Base-by-base conservation (phyloP, 352 stramenopile species). In the Globisporangium okanoganense region DNA sequence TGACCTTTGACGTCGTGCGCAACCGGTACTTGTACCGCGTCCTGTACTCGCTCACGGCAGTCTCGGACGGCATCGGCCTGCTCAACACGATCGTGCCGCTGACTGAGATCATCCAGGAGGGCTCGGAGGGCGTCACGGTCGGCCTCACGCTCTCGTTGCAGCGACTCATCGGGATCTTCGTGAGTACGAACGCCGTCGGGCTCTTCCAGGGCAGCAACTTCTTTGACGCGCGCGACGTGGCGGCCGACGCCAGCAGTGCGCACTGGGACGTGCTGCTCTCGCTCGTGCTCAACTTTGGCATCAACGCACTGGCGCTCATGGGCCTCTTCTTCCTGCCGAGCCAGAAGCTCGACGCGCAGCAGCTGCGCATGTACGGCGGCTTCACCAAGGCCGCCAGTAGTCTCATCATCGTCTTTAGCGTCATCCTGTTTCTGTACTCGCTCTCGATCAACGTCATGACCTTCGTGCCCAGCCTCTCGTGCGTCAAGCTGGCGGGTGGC, bases 311-410 rank as follows among this genome's bases (percentile, higher is more conserved):
- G 9, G 55, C 55, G 24, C 35, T 56, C 14, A 49, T 75, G 22
- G 72, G 69, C 0, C 52, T 79, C 6, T 62, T 76, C 36, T 67
- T 76, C 57, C 58, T 79, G 27, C 62, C 62, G 16, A 67, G 62
- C 55, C 82, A 91, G 61, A 91, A 91, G 64, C 72, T 88, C 1
- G 82, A 89, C 43, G 76, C 79, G 14, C 79, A 91, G 68, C 79
- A 88, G 52, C 55, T 88, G 31, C 82, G 76, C 29, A 84, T 82
- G 67, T 88, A 86, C 56, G 79, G 79, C 16, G 79, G 82, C 24
- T 91, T 85, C 56, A 88, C 77, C 5, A 67, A 67, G 48, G 62
- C n/a, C 43, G 43, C 43, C 2, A 49, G 43, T n/a, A 31, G 44
- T 20, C 44, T 50, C 41, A 61, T 49, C n/a, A 47, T 61, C 54